Base-by-base conservation (phyloP, 768 basidiomycete species). In the Favolaschia claudopus region DNA sequence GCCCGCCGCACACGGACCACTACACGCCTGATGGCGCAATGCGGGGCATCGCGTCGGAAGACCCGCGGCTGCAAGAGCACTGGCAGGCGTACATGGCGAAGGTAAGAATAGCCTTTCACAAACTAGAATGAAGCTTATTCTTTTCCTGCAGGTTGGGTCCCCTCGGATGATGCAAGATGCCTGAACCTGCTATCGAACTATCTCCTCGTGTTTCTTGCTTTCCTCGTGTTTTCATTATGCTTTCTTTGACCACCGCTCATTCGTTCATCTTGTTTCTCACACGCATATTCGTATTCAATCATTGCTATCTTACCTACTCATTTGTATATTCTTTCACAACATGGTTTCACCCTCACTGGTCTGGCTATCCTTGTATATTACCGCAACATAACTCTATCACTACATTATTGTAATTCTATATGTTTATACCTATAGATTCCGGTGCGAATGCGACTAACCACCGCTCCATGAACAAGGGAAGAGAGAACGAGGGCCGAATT, bases 21-120 rank as follows among this genome's bases (percentile, higher is more conserved):
- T 85, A 85, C 60, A 79, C 84, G 0, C 82, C 82, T 5, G 77
- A 77, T 17, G 77, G 69, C 37, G 81, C 78, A 12, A 67, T 82
- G 63, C 72, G 74, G 14, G 82, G 80, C 0, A 79, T 82, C 49
- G 81, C 80, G 9, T 81, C 81, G 28, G 84, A 85, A 50, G 85
- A 86, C 67, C 74, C 77, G 46, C 78, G 82, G 43, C 63, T 89
- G 53, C 85, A 86, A 71, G 88, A 89, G 72, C 88, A 88, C 10
- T 91, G 89, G 89, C 81, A 83, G 69, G 78, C 83, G 55, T 91
- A 88, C 74, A 84, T 88, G 79, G 78, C 82, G 58, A 85, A 85
- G 66, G 80, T 86, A 51, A 20, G 42, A 44, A 59, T 1, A 40
- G 28, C 33, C 54, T 44, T 29, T 51, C 38, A 19, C 40, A 10